These are phyloP conservation scores for sunflower (Helianthus annuus) DNA, from an alignment of 129 eudicot species.

Conservation along the genomic window DNA sequence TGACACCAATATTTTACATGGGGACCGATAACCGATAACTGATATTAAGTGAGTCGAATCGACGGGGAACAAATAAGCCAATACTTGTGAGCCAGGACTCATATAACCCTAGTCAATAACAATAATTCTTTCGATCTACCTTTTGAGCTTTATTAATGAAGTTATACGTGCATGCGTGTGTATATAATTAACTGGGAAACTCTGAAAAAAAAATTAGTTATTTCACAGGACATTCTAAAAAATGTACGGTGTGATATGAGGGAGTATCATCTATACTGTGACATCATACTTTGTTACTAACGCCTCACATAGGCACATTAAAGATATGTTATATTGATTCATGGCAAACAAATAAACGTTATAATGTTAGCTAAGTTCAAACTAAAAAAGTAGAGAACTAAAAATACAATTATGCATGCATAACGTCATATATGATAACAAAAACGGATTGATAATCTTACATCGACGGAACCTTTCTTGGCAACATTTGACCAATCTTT, in stretches of 20 bases:
- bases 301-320: too few species aligned
- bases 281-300: too few species aligned
- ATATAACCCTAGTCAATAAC: background rate
- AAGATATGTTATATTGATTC: too few species aligned
- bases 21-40: too few species aligned
- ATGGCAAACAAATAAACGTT: background rate
- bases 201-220: background rate
- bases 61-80: background rate
- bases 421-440: background rate
- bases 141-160: background rate
- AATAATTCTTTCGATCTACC: background rate
- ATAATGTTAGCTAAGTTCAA: background rate
- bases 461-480: conserved; percentile 81
- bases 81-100: background rate
- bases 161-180: background rate
- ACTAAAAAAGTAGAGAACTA: background rate
- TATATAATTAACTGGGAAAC: background rate
- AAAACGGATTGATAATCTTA: conserved; percentile 33
- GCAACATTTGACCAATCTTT: conserved; percentile 88
- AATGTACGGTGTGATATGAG: background rate
- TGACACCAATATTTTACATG: too few species aligned
- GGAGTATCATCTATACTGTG: background rate
- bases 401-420: background rate
- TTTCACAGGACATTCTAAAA: background rate
- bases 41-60: background rate